These are phyloP conservation scores for Hordeum pubiflorum DNA, from an alignment of 202 grass and related monocot genomes.

Conservation along the genomic window DNA sequence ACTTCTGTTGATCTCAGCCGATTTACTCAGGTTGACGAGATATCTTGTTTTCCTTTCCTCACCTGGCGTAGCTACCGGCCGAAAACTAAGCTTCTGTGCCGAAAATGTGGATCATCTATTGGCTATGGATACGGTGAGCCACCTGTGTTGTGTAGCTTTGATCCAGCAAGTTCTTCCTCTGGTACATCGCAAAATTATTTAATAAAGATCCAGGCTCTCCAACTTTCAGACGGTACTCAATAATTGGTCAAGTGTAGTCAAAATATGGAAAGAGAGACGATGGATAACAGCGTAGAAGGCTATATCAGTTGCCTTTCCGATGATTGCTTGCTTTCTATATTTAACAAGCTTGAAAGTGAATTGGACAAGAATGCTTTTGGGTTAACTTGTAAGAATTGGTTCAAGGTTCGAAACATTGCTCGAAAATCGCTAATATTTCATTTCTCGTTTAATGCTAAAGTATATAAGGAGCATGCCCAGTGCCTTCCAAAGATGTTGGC, in stretches of 20 bases:
- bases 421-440: conserved; percentile 56
- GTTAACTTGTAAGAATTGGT: conserved; percentile 73
- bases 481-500: conserved; percentile 59
- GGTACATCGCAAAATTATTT: conserved; percentile 46
- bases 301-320: conserved; percentile 44
- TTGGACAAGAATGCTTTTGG: conserved; percentile 68
- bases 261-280: conserved; percentile 20
- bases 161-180: conserved; percentile 41
- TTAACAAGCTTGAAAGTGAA: conserved; percentile 48
- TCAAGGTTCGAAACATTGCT: conserved; percentile 70
- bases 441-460: conserved; percentile 53
- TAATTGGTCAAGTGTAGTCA: conserved; percentile 16
- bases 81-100: conserved; percentile 67
- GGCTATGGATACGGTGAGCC: conserved; percentile 49
- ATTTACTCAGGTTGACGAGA: conserved; percentile 55
- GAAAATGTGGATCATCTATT: conserved; percentile 53
- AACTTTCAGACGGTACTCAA: conserved; percentile 36
- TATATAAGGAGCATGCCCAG: conserved; percentile 42
- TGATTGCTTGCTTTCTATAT: conserved; percentile 73
- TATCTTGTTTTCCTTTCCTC: conserved; percentile 50
- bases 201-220: conserved; percentile 58
- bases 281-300: conserved; percentile 35
- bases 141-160: conserved; percentile 57
- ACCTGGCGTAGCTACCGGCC: conserved; percentile 41
- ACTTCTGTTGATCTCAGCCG: conserved; percentile 56